phyloP scores from a whole-genome alignment of 2,329 filamentous ascomycete genomes.

The Pseudonectria foliicola region DNA sequence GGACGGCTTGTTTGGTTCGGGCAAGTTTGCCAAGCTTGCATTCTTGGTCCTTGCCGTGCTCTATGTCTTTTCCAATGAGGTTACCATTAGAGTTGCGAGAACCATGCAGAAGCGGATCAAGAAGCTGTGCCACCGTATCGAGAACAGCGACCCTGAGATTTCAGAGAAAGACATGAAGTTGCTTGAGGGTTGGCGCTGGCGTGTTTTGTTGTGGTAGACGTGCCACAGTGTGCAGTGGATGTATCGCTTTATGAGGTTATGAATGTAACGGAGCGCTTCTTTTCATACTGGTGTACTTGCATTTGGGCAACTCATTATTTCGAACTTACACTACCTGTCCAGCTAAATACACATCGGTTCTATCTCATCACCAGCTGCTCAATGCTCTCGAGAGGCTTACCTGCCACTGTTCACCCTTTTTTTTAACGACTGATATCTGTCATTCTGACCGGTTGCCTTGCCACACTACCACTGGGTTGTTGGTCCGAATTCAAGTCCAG shows the following conservation, averaged over 20 bases:
- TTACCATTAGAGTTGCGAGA: conserved; percentile 46
- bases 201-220: conserved; percentile 40
- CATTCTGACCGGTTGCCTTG: too few relatives aligned
- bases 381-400: too few relatives aligned
- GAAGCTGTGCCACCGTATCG: conserved; percentile 39
- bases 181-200: conserved; percentile 50
- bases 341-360: neutral
- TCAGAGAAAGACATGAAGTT: conserved; percentile 42
- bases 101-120: conserved; percentile 45
- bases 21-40: conserved; percentile 41
- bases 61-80: conserved; percentile 53
- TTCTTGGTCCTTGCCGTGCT: conserved; percentile 50
- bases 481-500: too few relatives aligned
- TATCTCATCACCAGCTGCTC: too few relatives aligned
- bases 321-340: neutral
- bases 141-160: conserved; percentile 39
- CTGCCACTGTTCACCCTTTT: too few relatives aligned
- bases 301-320: conserved; percentile 7
- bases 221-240: neutral
- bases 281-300: conserved; percentile 12
- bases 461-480: too few relatives aligned
- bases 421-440: too few relatives aligned
- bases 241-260: conserved; percentile 24
- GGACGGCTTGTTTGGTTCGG: conserved; percentile 35
- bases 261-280: conserved; percentile 23